These are phyloP conservation scores for Pythium aphanidermatum DNA, from an alignment of 352 stramenopile genomes.

Conservation along the genomic window DNA sequence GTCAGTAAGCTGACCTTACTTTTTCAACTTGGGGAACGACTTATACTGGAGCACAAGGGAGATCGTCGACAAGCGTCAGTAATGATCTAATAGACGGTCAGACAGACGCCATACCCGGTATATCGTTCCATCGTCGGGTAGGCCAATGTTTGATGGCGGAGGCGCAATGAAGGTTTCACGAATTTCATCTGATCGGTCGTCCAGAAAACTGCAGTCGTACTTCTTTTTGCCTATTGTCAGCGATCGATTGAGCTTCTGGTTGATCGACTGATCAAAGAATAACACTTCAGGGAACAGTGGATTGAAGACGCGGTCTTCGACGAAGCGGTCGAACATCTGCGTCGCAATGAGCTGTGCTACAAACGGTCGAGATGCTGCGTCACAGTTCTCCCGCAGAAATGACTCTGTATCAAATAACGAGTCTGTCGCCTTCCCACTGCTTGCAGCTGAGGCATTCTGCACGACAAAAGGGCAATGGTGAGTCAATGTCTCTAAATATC, in stretches of 20 bases:
- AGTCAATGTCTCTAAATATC: too few relatives aligned
- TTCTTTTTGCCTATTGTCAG: slow-evolving; percentile 76
- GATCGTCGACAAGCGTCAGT: background rate
- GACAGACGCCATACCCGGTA: slow-evolving; percentile 56
- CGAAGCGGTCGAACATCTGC: slow-evolving; percentile 84
- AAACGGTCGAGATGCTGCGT: slow-evolving; percentile 52
- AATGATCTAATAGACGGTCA: background rate
- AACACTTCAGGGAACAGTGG: slow-evolving; percentile 57
- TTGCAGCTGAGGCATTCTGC: slow-evolving; percentile 12
- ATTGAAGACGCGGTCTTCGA: slow-evolving; percentile 71
- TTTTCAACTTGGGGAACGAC: slow-evolving; percentile 74
- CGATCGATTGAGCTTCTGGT: slow-evolving; percentile 80
- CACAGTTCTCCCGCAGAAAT: slow-evolving; percentile 67
- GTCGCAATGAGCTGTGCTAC: slow-evolving; percentile 55
- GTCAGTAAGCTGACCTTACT: slow-evolving; percentile 26
- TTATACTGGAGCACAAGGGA: slow-evolving; percentile 49
- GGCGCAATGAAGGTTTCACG: slow-evolving; percentile 81
- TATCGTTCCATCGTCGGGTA: slow-evolving; percentile 67
- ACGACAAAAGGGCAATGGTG: too few relatives aligned
- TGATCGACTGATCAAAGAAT: slow-evolving; percentile 86
- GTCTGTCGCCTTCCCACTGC: slow-evolving; percentile 26
- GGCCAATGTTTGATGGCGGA: slow-evolving; percentile 68
- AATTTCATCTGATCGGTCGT: slow-evolving; percentile 65
- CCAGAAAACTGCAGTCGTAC: slow-evolving; percentile 78
- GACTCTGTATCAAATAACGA: slow-evolving; percentile 52